These are phyloP conservation scores for Orbilia quercus DNA, from an alignment of 2,329 filamentous ascomycete species.

Conservation along the genomic window DNA sequence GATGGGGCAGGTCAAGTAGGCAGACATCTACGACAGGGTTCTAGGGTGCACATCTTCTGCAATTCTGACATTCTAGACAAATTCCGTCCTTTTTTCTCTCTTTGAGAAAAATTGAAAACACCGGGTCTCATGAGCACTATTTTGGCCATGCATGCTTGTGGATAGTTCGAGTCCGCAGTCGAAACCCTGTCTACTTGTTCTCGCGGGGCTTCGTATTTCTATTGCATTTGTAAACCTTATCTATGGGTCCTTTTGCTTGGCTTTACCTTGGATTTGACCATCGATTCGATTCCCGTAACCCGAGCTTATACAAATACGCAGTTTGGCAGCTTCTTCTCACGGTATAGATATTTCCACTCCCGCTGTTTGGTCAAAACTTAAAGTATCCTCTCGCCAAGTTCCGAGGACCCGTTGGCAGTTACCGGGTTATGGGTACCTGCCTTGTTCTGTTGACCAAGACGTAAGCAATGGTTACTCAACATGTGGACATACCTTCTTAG, in stretches of 20 bases:
- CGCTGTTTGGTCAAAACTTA: conserved; percentile 14
- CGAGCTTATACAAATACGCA: conserved; percentile 18
- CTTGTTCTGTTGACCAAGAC: conserved; percentile 4
- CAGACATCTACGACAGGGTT: conserved; percentile 46
- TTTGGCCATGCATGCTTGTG: no score
- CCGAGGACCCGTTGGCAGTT: conserved; percentile 23
- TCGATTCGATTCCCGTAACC: no score
- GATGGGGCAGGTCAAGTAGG: conserved; percentile 51
- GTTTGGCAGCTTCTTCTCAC: neutral
- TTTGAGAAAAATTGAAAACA: neutral
- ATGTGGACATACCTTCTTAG: neutral
- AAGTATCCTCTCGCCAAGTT: conserved; percentile 27
- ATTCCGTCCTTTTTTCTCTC: neutral
- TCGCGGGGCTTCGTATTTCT: conserved; percentile 28
- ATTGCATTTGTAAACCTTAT: conserved; percentile 32
- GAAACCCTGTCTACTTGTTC: conserved; percentile 12
- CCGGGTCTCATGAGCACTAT: neutral
- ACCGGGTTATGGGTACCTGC: conserved; percentile 40
- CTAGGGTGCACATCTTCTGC: conserved; percentile 1
- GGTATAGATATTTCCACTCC: neutral
- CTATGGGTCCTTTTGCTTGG: conserved; percentile 27
- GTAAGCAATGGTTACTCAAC: conserved; percentile 8
- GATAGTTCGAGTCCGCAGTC: neutral
- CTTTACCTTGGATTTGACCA: conserved; percentile 27
- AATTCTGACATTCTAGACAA: conserved; percentile 16